phyloP scores from a whole-genome alignment of 345 rosid species.

The Aethionema arabicum region DNA sequence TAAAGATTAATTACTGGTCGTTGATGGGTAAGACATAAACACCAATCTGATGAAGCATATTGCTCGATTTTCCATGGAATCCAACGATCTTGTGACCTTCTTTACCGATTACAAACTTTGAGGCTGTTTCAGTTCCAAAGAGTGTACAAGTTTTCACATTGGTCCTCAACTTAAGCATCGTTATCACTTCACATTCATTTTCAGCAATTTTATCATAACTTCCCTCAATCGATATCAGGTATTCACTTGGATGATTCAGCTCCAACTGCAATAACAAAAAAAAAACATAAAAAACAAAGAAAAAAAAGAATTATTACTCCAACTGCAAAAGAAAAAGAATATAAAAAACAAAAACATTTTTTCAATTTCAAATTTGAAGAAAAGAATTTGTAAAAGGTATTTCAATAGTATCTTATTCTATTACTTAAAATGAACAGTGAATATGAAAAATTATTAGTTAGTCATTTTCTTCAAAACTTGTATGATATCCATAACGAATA shows the following conservation, averaged over 20 bases:
- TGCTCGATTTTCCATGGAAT: conserved; percentile 15
- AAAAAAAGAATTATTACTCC: no score
- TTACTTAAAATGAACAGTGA: no score
- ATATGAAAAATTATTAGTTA: no score
- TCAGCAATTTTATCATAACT: neutral
- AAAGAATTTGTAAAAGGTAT: no score
- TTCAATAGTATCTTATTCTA: no score
- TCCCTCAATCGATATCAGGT: conserved; percentile 4
- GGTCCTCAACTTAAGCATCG: conserved; percentile 15
- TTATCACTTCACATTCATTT: neutral
- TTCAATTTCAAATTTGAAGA: no score
- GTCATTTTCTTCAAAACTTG: no score
- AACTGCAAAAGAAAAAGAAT: no score
- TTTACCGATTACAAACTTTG: conserved; percentile 1
- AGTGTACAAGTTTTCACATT: neutral
- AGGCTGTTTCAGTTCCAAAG: neutral
- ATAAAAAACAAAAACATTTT: no score
- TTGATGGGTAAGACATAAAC: conserved; percentile 12
- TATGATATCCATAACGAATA: no score
- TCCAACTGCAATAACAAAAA: no score
- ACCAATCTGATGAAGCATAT: conserved; percentile 17
- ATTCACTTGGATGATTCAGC: conserved; percentile 7
- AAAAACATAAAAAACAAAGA: no score
- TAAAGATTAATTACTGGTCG: neutral
- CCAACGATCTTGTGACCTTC: neutral